Percentiles rank a stretch among this genome's conserved stretches.
These are phyloP conservation scores for Xylaria sp. DNA, from an alignment of 2,329 filamentous ascomycete genomes.

Conservation along the genomic window DNA sequence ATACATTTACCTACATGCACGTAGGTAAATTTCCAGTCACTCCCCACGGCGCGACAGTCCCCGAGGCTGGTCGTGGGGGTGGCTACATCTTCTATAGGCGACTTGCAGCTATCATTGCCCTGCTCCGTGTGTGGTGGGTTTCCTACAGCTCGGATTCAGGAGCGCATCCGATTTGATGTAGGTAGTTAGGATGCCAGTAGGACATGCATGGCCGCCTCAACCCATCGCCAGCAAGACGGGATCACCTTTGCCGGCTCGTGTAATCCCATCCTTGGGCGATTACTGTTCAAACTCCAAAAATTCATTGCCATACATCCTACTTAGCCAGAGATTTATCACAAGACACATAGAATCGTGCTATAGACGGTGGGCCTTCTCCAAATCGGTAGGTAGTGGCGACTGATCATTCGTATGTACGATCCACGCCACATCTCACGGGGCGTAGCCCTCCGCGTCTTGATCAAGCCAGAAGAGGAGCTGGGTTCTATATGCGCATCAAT, in stretches of 20 bases:
- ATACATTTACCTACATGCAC: not conserved
- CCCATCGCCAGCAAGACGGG: not conserved
- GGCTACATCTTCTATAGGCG: not conserved
- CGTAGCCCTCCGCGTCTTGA: not conserved
- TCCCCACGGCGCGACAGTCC: conserved; percentile 1
- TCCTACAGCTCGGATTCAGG: not conserved
- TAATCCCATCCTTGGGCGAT: too few species aligned
- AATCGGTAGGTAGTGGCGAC: too few species aligned
- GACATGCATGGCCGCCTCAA: not conserved
- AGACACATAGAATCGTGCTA: too few species aligned
- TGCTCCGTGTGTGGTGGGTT: not conserved
- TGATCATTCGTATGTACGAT: not conserved
- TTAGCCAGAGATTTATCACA: too few species aligned
- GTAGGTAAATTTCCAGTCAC: not conserved
- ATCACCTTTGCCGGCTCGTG: too few species aligned
- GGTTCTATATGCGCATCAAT: not conserved
- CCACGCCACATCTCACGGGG: not conserved
- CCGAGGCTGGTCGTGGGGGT: conserved; percentile 18
- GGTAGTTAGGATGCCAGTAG: not conserved
- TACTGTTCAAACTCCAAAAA: too few species aligned
- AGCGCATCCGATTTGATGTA: not conserved
- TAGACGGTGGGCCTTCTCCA: too few species aligned
- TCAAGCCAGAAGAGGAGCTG: not conserved
- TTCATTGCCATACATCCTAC: too few species aligned
- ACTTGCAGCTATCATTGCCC: not conserved